Percentiles rank a stretch among this genome's conserved stretches.
phyloP scores from a whole-genome alignment of 2,329 filamentous ascomycete genomes.

The Fusarium proliferatum region DNA sequence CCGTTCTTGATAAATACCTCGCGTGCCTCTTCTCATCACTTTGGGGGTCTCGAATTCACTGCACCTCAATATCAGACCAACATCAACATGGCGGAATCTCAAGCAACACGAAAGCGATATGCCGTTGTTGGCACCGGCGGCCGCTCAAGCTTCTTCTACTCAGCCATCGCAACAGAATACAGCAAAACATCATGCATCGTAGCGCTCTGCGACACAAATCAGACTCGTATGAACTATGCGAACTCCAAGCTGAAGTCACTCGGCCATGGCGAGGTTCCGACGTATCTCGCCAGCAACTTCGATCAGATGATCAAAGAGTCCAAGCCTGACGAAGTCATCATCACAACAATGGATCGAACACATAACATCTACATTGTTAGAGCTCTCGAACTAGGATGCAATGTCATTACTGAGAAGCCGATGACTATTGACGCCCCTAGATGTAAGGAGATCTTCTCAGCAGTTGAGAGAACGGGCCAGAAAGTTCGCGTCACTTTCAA shows the following conservation, averaged over 20 bases:
- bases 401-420: conserved; percentile 72
- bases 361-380: conserved; percentile 70
- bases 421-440: conserved; percentile 71
- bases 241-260: conserved; percentile 60
- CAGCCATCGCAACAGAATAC: conserved; percentile 66
- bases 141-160: conserved; percentile 70
- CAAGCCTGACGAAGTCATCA: conserved; percentile 69
- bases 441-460: conserved; percentile 60
- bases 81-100: conserved; percentile 20
- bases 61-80: background rate
- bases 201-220: conserved; percentile 69
- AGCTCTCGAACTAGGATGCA: conserved; percentile 68
- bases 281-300: conserved; percentile 65
- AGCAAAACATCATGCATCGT: conserved; percentile 62
- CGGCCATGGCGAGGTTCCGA: conserved; percentile 61
- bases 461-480: conserved; percentile 48
- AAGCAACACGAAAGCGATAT: conserved; percentile 55
- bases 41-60: background rate
- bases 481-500: conserved; percentile 71
- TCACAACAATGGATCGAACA: conserved; percentile 72
- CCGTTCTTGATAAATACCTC: conserved; percentile 10
- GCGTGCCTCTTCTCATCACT: background rate
- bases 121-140: conserved; percentile 69
- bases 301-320: conserved; percentile 68
- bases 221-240: conserved; percentile 68